Conservation (phyloP, 2,329 filamentous ascomycete species). For the Aplosporella prunicola region DNA sequence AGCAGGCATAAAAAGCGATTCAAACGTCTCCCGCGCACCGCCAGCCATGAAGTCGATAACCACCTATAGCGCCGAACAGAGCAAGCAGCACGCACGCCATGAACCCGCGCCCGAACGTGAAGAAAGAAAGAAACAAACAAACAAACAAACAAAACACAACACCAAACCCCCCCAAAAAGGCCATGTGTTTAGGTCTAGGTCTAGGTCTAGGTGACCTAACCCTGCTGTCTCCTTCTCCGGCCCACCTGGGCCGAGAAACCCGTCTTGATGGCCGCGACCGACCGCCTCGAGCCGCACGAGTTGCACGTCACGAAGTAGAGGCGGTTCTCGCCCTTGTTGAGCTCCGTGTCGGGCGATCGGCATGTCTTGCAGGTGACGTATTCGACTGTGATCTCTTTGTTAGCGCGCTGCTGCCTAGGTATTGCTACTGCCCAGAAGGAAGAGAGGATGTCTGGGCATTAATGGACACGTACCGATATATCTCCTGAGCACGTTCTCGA, state of each 20-base stretch:
- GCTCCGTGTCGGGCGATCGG: conserved; percentile 84
- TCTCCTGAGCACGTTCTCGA: conserved; percentile 91
- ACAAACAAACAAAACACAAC: too few species aligned
- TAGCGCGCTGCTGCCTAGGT: conserved; percentile 12
- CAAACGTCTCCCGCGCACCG: neutral
- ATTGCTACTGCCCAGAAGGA: neutral
- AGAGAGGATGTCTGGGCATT: conserved; percentile 20
- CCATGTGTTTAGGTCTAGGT: too few species aligned
- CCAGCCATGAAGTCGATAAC: too few species aligned
- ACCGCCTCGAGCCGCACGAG: conserved; percentile 56
- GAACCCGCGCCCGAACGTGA: too few species aligned
- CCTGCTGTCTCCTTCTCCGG: conserved; percentile 92
- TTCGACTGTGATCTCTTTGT: conserved; percentile 55
- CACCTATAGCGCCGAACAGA: too few species aligned
- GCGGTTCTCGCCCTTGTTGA: conserved; percentile 98
- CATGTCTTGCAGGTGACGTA: conserved; percentile 99
- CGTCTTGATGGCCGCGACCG: conserved; percentile 96
- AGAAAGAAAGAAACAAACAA: neutral
- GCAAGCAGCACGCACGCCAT: too few species aligned
- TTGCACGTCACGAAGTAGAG: conserved; percentile 98
- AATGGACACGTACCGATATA: conserved; percentile 72
- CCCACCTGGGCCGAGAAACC: conserved; percentile 99
- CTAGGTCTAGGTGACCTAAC: too few species aligned
- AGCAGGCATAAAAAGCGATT: too few species aligned
- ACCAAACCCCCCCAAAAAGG: too few species aligned